phyloP scores from a whole-genome alignment of 257 asterid genomes.

The Solanum chmielewskii region DNA sequence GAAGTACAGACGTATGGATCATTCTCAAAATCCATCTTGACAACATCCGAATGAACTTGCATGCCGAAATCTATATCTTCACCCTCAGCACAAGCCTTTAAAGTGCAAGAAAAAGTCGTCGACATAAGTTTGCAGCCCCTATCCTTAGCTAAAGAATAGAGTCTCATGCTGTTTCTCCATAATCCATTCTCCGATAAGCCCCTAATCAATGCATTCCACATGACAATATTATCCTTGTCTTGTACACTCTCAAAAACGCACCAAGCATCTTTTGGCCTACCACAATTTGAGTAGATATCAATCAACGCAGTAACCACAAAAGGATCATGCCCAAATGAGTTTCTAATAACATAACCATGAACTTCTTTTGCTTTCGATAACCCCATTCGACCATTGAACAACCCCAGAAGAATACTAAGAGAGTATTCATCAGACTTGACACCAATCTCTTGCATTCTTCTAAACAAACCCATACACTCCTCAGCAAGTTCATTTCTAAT shows the following conservation, averaged over 20 bases:
- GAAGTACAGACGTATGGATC: conserved; percentile 70
- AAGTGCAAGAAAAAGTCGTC: conserved; percentile 45
- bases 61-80: conserved; percentile 34
- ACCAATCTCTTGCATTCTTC: conserved; percentile 42
- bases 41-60: conserved; percentile 63
- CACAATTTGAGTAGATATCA: conserved; percentile 43
- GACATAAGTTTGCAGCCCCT: conserved; percentile 40
- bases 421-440: conserved; percentile 72
- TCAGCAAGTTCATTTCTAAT: conserved; percentile 28
- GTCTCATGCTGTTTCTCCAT: conserved; percentile 44
- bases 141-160: conserved; percentile 34
- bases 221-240: conserved; percentile 28
- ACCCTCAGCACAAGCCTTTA: conserved; percentile 57
- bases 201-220: conserved; percentile 70
- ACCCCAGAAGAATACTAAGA: conserved; percentile 64
- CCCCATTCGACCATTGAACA: conserved; percentile 10
- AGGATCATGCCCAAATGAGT: conserved; percentile 34
- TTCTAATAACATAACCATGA: conserved; percentile 58
- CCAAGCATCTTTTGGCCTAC: conserved; percentile 56
- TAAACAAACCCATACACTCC: conserved; percentile 34
- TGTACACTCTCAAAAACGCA: conserved; percentile 34
- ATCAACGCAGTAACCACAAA: conserved; percentile 59
- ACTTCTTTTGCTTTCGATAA: conserved; percentile 33
- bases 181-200: conserved; percentile 53
- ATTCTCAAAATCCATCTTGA: conserved; percentile 47